Evolutionary conservation across 2,329 filamentous ascomycete species (phyloP).

Genomic region (Ilyonectria mors-panacis): DNA sequence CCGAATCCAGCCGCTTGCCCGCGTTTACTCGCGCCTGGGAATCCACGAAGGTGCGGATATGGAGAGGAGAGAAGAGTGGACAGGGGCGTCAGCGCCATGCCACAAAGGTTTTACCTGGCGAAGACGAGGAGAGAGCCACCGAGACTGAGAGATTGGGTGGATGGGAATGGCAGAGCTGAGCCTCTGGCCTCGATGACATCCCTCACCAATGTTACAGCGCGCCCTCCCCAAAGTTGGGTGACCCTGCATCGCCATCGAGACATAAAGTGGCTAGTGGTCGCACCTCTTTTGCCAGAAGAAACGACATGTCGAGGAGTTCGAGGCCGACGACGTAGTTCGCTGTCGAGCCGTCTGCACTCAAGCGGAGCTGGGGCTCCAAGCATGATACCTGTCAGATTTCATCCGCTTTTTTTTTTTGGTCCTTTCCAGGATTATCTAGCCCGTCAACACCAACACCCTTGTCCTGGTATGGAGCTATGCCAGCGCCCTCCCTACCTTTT

Average conservation of each 20-base stretch:
- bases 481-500: slow-evolving; percentile 1
- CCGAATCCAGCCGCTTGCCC: not conserved
- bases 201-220: slow-evolving; percentile 13
- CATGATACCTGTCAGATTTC: slow-evolving; percentile 43
- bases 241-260: slow-evolving; percentile 34
- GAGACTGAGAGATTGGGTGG: slow-evolving; percentile 15
- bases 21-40: not conserved
- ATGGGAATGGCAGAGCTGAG: slow-evolving; percentile 10
- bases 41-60: not conserved
- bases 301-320: slow-evolving; percentile 38
- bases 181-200: slow-evolving; percentile 27
- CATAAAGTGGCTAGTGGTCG: slow-evolving; percentile 37
- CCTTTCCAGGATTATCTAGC: slow-evolving; percentile 1
- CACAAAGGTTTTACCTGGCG: slow-evolving; percentile 26
- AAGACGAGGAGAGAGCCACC: slow-evolving; percentile 29
- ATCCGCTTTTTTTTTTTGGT: slow-evolving; percentile 8
- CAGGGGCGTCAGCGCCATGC: slow-evolving; percentile 9
- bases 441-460: slow-evolving; percentile 13
- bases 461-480: not conserved
- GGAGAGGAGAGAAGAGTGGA: not conserved
- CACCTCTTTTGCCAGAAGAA: slow-evolving; percentile 32
- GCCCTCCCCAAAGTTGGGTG: slow-evolving; percentile 20
- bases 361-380: slow-evolving; percentile 41
- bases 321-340: slow-evolving; percentile 33
- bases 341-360: slow-evolving; percentile 39